Base-by-base conservation (phyloP, 768 basidiomycete species). In the Kwoniella heveanensis region DNA sequence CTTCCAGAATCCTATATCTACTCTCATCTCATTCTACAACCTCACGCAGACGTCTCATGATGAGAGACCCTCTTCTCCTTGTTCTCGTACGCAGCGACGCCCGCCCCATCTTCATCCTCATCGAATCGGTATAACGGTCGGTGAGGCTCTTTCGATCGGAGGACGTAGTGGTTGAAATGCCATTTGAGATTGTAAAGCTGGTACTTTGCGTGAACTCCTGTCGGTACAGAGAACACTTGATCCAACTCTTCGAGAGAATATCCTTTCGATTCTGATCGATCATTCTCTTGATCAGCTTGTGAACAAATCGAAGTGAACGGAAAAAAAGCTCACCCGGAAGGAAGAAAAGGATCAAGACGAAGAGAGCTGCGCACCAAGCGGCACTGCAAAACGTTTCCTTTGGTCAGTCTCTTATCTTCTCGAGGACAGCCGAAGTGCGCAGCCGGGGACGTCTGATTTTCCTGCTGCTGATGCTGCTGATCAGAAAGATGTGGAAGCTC, bases 231-330 rank as follows among this genome's bases (percentile, higher is more conserved):
- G 63, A 72, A 72, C 9, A 72, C 68, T 19, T 29, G 39, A 48
- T 72, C 71, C 21, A 72, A 54, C 30, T 72, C 68, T 54, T 72
- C 67, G 9, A 69, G 59, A 10, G 71, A 65, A 21, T 67, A 51
- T 21, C 50, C 32, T 52, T 64, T 62, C 17, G 44, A 32, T 24
- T 50, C 39, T 9, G 39, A 10, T 46, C n/a, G 54, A 17, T 19
- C 7, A 29, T 5, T 21, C 15, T 36, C 39, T 9, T 46, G 26
- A 27, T 5, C 19, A 44, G 7, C 22, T 44, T 17, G 13, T 12
- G 36, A 17, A 17, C 10, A 3, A 24, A 30, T n/a, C n/a, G n/a
- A 17, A 37, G 19, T 15, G 26, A 17, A 48, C 17, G 25, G 15
- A 5, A 22, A 32, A 22, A 22, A 36, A 51, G 39, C 55, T 27